Evolutionary conservation across 2,329 filamentous ascomycete genomes (phyloP), one percentile per base, ranked within the genome.

Genomic region (Pseudogymnoascus sp.): DNA sequence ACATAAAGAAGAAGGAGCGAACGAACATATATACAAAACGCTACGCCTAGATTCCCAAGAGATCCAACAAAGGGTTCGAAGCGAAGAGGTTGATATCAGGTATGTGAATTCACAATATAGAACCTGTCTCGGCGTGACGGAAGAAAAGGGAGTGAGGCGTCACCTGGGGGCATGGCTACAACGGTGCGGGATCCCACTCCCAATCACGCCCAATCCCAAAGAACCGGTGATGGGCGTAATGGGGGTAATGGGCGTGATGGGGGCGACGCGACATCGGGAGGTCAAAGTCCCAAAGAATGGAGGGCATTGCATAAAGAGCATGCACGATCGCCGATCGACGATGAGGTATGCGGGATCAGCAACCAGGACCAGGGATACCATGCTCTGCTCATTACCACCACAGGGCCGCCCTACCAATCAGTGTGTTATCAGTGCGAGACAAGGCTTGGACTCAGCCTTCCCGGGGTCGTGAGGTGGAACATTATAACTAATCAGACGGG

Each of bases 371-470:
- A 55, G 48, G 48, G 48, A 55, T 55, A 55, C 48, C 48, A 55
- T 55, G 48, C 15, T 55, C 29, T 55, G 48, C 48, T 55, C 48
- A 55, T 55, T 55, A 55, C 48, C 48, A 55, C 48, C 48, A 33
- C 29, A 33, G 29, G 29, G 29, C 15, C 48, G n/a, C 48, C 48
- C 48, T 55, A 55, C 48, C 48, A 55, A 55, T 55, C 48, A 55
- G 48, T 55, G 29, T 29, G 27, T 33, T 3, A 33, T 33, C 48
- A 33, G 9, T 10, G 48, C 29, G 29, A 55, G 48, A 55, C 48
- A 55, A 55, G 48, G 48, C 48, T 55, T 55, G 48, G 48, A 10
- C 48, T 55, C 48, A 55, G 48, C 48, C 48, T 55, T 55, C 48
- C 48, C 48, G 29, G 29, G 48, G 48, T 55, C 48, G 6, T 33